Evolutionary conservation across 352 stramenopile genomes (phyloP).

Genomic region (Globisporangium okanoganense): DNA sequence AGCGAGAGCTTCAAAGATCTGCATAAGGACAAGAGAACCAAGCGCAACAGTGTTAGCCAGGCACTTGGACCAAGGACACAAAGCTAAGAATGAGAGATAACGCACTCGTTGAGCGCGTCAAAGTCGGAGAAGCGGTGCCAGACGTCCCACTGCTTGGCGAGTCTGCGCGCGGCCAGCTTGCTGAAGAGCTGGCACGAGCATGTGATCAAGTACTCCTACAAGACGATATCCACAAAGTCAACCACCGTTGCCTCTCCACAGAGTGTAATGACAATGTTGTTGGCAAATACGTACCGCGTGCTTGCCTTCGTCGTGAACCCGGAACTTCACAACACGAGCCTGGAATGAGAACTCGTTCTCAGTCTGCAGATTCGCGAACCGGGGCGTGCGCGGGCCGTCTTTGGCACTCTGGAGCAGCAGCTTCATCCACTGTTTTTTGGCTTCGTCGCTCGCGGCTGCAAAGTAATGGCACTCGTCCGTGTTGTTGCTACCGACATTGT

Average conservation of each 20-base stretch:
- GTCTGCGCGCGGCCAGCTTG: conserved; percentile 30
- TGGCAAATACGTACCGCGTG: conserved; percentile 51
- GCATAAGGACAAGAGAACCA: conserved; percentile 2
- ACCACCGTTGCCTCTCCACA: not conserved
- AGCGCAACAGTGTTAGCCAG: not conserved
- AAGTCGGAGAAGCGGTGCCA: conserved; percentile 70
- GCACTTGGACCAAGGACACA: not conserved
- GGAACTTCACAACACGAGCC: conserved; percentile 37
- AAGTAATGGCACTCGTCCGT: conserved; percentile 36
- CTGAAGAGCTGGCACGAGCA: conserved; percentile 61
- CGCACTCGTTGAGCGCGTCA: conserved; percentile 47
- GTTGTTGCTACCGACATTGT: conserved; percentile 5
- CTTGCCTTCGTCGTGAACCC: conserved; percentile 36
- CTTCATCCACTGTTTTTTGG: conserved; percentile 59
- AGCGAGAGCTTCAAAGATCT: conserved; percentile 45
- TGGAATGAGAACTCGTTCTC: conserved; percentile 42
- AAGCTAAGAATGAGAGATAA: not conserved
- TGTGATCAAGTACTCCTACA: conserved; percentile 60
- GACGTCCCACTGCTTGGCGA: conserved; percentile 61
- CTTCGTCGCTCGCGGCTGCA: conserved; percentile 29
- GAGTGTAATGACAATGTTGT: no score
- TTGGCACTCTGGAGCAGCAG: conserved; percentile 34
- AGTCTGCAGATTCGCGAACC: conserved; percentile 28
- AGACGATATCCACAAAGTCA: not conserved
- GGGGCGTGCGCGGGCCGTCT: conserved; percentile 38